Evolutionary conservation across 148 eudicot genomes (phyloP).

Genomic region (Fagopyrum homotropicum): DNA sequence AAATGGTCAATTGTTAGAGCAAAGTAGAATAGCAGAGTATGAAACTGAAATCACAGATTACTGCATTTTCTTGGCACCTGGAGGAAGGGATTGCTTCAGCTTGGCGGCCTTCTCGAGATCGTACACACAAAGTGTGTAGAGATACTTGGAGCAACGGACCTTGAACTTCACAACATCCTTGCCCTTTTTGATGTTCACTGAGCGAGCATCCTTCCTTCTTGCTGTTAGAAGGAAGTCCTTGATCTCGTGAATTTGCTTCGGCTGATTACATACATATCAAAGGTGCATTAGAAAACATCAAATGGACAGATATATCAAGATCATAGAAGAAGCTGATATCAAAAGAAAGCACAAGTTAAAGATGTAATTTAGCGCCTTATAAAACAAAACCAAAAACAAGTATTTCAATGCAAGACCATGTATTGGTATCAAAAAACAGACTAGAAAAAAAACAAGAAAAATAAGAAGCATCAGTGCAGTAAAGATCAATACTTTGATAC

Average conservation of each 20-base stretch:
- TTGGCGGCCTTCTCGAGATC: conserved; percentile 53
- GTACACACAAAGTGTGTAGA: conserved; percentile 47
- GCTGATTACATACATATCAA: conserved; percentile 15
- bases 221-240: conserved; percentile 62
- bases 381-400: too few species aligned
- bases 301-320: too few species aligned
- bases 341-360: too few species aligned
- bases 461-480: too few species aligned
- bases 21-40: not conserved
- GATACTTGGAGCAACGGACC: conserved; percentile 60
- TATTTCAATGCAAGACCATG: too few species aligned
- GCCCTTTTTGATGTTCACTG: conserved; percentile 46
- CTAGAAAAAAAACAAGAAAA: too few species aligned
- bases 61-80: conserved; percentile 20
- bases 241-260: conserved; percentile 56
- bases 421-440: too few species aligned
- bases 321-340: too few species aligned
- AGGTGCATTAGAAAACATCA: not conserved
- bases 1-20: not conserved
- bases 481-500: too few species aligned
- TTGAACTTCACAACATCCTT: conserved; percentile 55
- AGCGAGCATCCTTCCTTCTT: conserved; percentile 55
- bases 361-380: too few species aligned
- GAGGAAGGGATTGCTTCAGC: conserved; percentile 62
- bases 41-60: not conserved